Evolutionary conservation across 257 asterid species (phyloP), one percentile per base, ranked within the genome.

Genomic region (Lycium barbarum): DNA sequence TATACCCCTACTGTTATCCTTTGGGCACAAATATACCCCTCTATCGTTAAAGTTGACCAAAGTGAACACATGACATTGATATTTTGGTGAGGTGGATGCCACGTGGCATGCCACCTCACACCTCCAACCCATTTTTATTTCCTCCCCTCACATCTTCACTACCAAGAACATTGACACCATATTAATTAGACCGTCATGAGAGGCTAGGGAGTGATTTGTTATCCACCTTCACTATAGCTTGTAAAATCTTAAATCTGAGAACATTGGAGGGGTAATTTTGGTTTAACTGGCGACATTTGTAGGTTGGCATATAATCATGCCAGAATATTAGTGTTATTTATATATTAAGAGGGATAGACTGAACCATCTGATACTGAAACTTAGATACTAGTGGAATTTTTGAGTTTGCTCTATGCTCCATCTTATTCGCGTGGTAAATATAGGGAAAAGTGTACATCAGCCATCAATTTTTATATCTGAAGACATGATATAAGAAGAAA

Each of bases 401-500:
- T 74, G 62, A 74, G 12, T 22, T 49, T 74, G 45, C 61, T 74
- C 61, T 49, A 7, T 76, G 45, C 26, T 76, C 26, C 35, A 45
- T 45, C 80, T 38, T 38, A 43, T 71, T 71, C 17, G 12, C 4
- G 1, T n/a, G 58, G 2, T 5, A 26, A 76, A 14, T 53, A 26
- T n/a, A 36, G 58, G 62, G 14, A 51, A 51, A 7, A 49, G 36
- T 11, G 22, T 49, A 14, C 53, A 76, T 9, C 51, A 51, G 63
- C 81, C 22, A 22, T 76, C 62, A 49, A 13, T n/a, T 49, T 74
- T 22, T 17, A 20, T 74, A 20, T 74, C 7, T 74, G 81, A 74
- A 51, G 63, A 76, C 63, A 76, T 74, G 22, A 76, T 51, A 22
- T 74, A 76, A 76, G 81, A 18, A 76, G 1, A 49, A 51, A 76